Base-by-base conservation (phyloP, 2,329 filamentous ascomycete species). In the Aspergillus fumigatus region DNA sequence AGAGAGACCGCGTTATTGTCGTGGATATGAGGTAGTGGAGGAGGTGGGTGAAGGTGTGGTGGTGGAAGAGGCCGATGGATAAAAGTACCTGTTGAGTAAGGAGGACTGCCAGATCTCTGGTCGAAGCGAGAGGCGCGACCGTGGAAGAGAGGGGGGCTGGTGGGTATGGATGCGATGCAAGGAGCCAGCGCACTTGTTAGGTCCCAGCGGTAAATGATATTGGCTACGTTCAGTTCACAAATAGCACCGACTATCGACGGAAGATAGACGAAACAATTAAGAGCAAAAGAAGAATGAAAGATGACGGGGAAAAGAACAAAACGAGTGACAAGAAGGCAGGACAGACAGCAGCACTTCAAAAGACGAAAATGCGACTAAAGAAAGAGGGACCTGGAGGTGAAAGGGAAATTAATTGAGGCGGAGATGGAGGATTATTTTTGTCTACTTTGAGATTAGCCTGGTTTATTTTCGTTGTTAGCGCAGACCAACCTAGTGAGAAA, bases 221-320 rank as follows among this genome's bases (percentile, higher is more conserved):
- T 59, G 61, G 57, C 60, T 59, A 69, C 64, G 64, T 65, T 65
- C 67, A 38, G 6, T 14, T 5, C 67, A 68, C 63, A 62, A 62
- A 68, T 64, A 65, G 60, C 67, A 70, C 61, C 66, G 59, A 63
- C 59, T 61, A 65, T 55, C 59, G 48, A 58, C 21, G 47, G 51
- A 52, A 32, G 53, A 57, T 38, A 50, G 32, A 52, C 48, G 53
- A 23, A 38, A 54, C 19, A 50, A 51, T 41, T 21, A 50, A 55
- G 48, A 49, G 32, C 29, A 48, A 48, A 52, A 14, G 29, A 35
- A 40, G 27, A 48, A 55, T 32, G 50, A 45, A 47, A 26, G 38
- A 38, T 23, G 29, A 38, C 23, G 29, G 29, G 26, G 53, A 49
- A 41, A 49, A 51, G 50, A 51, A 50, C 21, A 29, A 32, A 29